Conservation (phyloP, 768 basidiomycete species). For the Russula dissimulans region DNA sequence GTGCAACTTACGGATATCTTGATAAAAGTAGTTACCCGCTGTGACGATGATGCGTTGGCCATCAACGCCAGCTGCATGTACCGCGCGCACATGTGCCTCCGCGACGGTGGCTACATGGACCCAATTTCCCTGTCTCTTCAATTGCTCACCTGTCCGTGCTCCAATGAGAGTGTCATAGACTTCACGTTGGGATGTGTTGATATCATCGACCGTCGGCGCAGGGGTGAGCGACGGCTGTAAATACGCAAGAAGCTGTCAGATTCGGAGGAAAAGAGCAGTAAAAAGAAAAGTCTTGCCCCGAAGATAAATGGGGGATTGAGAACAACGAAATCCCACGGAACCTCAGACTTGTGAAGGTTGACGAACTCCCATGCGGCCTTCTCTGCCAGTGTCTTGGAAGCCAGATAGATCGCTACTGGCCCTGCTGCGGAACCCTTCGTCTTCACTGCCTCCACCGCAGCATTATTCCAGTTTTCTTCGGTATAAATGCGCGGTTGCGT, state of each 20-base stretch:
- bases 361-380: conserved; percentile 45
- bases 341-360: conserved; percentile 33
- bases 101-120: neutral
- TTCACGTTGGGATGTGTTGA: conserved; percentile 12
- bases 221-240: conserved; percentile 15
- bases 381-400: conserved; percentile 53
- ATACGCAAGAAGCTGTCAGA: too few species aligned
- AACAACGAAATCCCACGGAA: conserved; percentile 44
- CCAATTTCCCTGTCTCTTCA: neutral
- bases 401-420: conserved; percentile 39
- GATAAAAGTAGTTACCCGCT: conserved; percentile 6
- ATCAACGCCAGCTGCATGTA: neutral
- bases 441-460: conserved; percentile 35
- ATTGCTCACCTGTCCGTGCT: neutral
- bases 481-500: conserved; percentile 21
- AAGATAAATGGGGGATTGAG: conserved; percentile 41
- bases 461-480: conserved; percentile 43
- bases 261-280: neutral
- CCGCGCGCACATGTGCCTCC: conserved; percentile 11
- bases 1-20: conserved; percentile 4
- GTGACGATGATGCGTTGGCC: conserved; percentile 10
- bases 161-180: conserved; percentile 9
- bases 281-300: neutral
- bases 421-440: conserved; percentile 40
- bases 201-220: conserved; percentile 4